Percentiles rank a stretch among this genome's conserved stretches.
phyloP scores from a whole-genome alignment of 352 stramenopile genomes.

The Albugo candida region DNA sequence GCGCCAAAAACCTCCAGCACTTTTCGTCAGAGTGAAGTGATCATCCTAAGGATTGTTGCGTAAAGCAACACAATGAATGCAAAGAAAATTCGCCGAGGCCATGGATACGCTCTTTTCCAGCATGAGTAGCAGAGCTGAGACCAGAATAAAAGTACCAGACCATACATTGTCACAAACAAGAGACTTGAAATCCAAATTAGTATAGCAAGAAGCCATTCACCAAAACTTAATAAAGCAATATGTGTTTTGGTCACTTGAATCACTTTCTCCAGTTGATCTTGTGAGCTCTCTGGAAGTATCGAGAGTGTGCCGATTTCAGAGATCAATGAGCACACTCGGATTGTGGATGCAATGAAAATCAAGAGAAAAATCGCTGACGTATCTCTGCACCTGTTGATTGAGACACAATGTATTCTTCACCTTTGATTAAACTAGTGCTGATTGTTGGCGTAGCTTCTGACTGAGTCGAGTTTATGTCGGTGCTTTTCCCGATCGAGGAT shows the following conservation, averaged over 20 bases:
- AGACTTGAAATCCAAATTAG: constrained; percentile 62
- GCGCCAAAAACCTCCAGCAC: constrained; percentile 34
- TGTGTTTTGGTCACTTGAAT: constrained; percentile 18
- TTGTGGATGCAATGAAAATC: constrained; percentile 39
- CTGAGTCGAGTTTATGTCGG: constrained; percentile 5
- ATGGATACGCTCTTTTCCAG: constrained; percentile 49
- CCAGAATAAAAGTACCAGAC: constrained; percentile 69
- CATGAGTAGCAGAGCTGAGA: constrained; percentile 65
- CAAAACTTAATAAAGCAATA: constrained; percentile 22
- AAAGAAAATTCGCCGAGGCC: constrained; percentile 55
- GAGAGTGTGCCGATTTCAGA: constrained; percentile 37
- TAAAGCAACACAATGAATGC: constrained; percentile 59
- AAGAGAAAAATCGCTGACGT: constrained; percentile 43
- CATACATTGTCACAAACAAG: constrained; percentile 74
- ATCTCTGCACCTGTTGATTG: constrained; percentile 56
- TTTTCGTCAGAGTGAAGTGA: too few species aligned
- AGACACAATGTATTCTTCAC: constrained; percentile 24
- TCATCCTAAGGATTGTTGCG: constrained; percentile 26
- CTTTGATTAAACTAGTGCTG: too few species aligned
- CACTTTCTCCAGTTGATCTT: too few species aligned
- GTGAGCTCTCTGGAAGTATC: too few species aligned
- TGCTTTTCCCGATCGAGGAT: not conserved
- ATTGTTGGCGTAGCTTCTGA: constrained; percentile 1
- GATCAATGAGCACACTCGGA: constrained; percentile 37
- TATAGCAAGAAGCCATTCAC: constrained; percentile 26